Evolutionary conservation across 495 filamentous ascomycete species (phyloP), one percentile per base, ranked within the genome.

Genomic region (Lasiosphaeris hirsuta): DNA sequence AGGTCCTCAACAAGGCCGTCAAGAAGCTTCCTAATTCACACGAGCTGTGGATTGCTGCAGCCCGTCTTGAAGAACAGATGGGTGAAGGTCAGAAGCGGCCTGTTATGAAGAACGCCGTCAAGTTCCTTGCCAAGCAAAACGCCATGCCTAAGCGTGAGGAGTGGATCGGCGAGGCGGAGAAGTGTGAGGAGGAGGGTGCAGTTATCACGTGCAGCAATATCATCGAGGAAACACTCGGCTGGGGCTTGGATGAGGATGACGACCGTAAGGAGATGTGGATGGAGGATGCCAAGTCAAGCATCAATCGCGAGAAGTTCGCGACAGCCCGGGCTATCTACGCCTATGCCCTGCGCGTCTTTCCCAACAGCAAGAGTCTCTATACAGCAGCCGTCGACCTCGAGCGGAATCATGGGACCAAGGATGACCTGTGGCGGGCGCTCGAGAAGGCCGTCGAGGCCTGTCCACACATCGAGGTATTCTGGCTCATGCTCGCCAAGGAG

Each of bases 61-160:
- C 89, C 40, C 83, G 95, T 36, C 78, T 99, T 30, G 90, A 97
- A 67, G 94, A 99, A 68, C 90, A 97, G 69, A 87, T 92, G 61
- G 90, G 89, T 14, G 74, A 78, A 43, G 74, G 72, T 55, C 76
- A 80, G 18, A 92, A 86, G 69, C 80, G 90, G 51, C 92, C 90
- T 61, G 89, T 97, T 14, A 96, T 99, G 90, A 94, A 91, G 61
- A 87, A 89, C 73, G 94, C 91, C 55, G 82, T 96, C 15, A 89
- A 94, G 66, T 86, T 90, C n/a, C 80, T 99, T 17, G 90, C 87
- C 15, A 87, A 87, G 60, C 90, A 96, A 57, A 92, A 90, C 38
- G 94, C 94, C 10, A 97, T 99, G 94, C 78, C 93, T 40, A 93
- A 95, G 67, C 85, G 94, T 41, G 94, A 99, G 63, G 92, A 97